Percentiles rank a stretch among this genome's conserved stretches.
Evolutionary conservation across 2,329 filamentous ascomycete species (phyloP).

Genomic region (Tricladium varicosporioides): DNA sequence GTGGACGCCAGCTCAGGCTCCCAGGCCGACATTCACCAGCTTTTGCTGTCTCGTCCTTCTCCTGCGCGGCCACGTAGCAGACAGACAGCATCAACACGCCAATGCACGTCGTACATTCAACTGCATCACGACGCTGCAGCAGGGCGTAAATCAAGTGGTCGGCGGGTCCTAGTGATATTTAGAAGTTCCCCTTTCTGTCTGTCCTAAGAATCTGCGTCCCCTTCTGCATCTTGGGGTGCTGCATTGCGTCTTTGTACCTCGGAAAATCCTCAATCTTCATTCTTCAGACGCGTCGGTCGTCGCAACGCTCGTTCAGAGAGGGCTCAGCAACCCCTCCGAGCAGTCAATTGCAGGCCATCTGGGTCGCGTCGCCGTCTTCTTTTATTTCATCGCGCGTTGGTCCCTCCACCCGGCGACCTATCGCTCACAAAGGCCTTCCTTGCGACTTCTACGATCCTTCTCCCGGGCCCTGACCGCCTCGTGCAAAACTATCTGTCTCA

Average conservation of each 20-base stretch:
- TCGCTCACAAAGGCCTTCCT: slow-evolving; percentile 7
- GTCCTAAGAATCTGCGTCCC: slow-evolving; percentile 1
- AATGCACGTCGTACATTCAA: slow-evolving; percentile 29
- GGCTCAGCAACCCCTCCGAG: slow-evolving; percentile 18
- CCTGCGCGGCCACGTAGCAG: slow-evolving; percentile 32
- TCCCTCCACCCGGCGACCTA: slow-evolving; percentile 19
- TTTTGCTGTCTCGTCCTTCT: background rate
- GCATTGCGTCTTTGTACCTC: slow-evolving; percentile 10
- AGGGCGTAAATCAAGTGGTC: slow-evolving; percentile 24
- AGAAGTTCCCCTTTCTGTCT: slow-evolving; percentile 9
- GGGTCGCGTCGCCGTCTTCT: slow-evolving; percentile 7
- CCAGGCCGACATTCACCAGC: slow-evolving; percentile 7
- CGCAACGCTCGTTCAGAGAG: slow-evolving; percentile 22
- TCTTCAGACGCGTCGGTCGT: slow-evolving; percentile 21
- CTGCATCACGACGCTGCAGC: slow-evolving; percentile 24
- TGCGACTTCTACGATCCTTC: slow-evolving; percentile 9
- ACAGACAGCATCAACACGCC: slow-evolving; percentile 25
- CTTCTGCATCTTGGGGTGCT: background rate
- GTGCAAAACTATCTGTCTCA: slow-evolving; percentile 21
- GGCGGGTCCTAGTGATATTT: slow-evolving; percentile 20
- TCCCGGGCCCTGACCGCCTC: slow-evolving; percentile 22
- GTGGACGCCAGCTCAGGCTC: slow-evolving; percentile 11
- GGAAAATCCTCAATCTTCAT: background rate
- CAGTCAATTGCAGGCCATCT: slow-evolving; percentile 3
- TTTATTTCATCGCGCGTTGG: slow-evolving; percentile 12